These are phyloP conservation scores for Sclerotinia glacialis DNA, from an alignment of 2,329 filamentous ascomycete genomes.

Conservation along the genomic window DNA sequence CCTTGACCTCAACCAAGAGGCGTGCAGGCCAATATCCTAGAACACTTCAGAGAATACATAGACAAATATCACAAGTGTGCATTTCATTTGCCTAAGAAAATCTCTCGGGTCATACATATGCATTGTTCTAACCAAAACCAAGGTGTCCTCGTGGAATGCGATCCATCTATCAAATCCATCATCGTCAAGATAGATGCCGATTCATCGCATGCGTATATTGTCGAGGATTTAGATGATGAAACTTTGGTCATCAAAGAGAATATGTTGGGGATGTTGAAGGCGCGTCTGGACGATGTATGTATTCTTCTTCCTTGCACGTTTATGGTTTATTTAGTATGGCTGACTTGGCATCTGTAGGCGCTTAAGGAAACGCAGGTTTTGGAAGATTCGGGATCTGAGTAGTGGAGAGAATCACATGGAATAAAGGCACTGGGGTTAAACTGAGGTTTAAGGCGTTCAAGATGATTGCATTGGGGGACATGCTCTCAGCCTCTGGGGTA, in stretches of 20 bases:
- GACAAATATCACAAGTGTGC: neutral
- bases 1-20: neutral
- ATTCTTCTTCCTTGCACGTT: conserved; percentile 24
- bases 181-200: conserved; percentile 72
- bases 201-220: conserved; percentile 66
- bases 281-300: conserved; percentile 64
- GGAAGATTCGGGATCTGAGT: conserved; percentile 24
- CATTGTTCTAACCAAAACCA: neutral
- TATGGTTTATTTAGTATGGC: neutral
- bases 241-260: conserved; percentile 72
- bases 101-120: no score
- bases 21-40: neutral
- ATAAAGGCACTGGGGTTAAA: neutral
- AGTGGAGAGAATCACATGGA: neutral
- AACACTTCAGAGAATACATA: neutral
- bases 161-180: conserved; percentile 85
- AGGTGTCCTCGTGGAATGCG: conserved; percentile 76
- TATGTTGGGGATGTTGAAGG: conserved; percentile 66
- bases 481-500: neutral
- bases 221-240: conserved; percentile 76
- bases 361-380: conserved; percentile 38
- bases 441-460: neutral
- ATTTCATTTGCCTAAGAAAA: neutral
- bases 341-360: conserved; percentile 27
- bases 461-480: neutral